These are phyloP conservation scores for Alternaria gaisen DNA, from an alignment of 2,329 filamentous ascomycete species.

Conservation along the genomic window DNA sequence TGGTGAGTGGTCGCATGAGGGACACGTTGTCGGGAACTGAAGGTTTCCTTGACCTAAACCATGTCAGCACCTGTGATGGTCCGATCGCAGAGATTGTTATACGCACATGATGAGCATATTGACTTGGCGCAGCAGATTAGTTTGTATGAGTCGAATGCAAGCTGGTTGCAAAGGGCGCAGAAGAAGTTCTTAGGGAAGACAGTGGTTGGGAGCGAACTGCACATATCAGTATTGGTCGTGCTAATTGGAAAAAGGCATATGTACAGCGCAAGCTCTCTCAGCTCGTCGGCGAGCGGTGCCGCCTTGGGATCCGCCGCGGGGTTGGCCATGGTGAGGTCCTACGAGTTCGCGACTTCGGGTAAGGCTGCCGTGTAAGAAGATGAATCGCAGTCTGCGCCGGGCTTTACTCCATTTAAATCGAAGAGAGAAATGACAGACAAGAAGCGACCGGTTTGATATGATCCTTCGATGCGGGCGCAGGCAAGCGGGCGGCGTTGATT, in stretches of 20 bases:
- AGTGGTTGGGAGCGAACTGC: constrained; percentile 77
- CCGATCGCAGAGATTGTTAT: background rate
- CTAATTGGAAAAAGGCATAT: background rate
- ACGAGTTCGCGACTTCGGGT: constrained; percentile 23
- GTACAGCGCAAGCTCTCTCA: constrained; percentile 46
- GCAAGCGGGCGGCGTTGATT: constrained; percentile 14
- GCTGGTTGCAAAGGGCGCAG: constrained; percentile 90
- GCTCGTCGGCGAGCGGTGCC: constrained; percentile 45
- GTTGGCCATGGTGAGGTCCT: constrained; percentile 41
- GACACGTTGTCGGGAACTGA: constrained; percentile 81
- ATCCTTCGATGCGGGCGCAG: constrained; percentile 6
- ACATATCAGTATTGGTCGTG: constrained; percentile 19
- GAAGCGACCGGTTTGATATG: constrained; percentile 1
- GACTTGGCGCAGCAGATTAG: constrained; percentile 94
- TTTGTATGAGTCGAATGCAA: constrained; percentile 89
- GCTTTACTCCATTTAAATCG: constrained; percentile 36
- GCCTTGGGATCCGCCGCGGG: constrained; percentile 39
- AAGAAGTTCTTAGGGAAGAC: constrained; percentile 96
- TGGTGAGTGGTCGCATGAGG: constrained; percentile 91
- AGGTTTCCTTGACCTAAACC: constrained; percentile 41
- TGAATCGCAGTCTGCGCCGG: constrained; percentile 17
- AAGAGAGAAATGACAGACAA: background rate
- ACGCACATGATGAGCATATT: constrained; percentile 87
- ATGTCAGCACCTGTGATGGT: constrained; percentile 11
- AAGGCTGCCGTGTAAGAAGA: constrained; percentile 35